phyloP scores from a whole-genome alignment of 352 stramenopile species.

The Aphanomyces euteiches region DNA sequence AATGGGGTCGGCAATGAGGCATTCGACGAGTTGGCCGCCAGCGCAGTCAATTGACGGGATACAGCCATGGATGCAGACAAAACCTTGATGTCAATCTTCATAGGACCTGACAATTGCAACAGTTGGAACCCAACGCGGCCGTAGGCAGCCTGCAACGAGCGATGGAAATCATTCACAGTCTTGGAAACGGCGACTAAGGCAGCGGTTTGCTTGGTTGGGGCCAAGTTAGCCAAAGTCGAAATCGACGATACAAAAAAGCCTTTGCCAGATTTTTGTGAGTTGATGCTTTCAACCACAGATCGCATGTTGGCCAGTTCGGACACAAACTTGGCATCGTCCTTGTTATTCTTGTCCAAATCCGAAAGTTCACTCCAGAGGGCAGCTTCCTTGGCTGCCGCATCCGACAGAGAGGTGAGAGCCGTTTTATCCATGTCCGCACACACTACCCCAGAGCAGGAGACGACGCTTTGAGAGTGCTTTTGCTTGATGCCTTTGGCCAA shows the following conservation, averaged over 20 bases:
- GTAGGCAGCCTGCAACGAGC: constrained; percentile 40
- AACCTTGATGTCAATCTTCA: constrained; percentile 31
- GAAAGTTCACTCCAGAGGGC: constrained; percentile 10
- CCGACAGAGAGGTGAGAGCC: neutral
- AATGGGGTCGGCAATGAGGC: constrained; percentile 32
- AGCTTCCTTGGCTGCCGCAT: neutral
- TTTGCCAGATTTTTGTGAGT: constrained; percentile 24
- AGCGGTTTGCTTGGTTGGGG: constrained; percentile 33
- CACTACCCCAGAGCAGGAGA: constrained; percentile 12
- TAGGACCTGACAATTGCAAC: constrained; percentile 30
- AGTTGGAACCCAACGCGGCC: constrained; percentile 39
- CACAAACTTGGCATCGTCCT: constrained; percentile 16
- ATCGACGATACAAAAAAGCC: constrained; percentile 42
- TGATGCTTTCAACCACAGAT: neutral
- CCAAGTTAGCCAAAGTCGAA: constrained; percentile 31
- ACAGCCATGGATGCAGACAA: constrained; percentile 38
- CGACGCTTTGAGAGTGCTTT: constrained; percentile 22
- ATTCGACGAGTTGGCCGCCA: constrained; percentile 31
- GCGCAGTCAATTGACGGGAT: constrained; percentile 32
- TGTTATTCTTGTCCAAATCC: neutral
- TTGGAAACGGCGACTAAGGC: constrained; percentile 36
- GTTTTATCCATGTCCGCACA: neutral
- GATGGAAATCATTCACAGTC: constrained; percentile 40
- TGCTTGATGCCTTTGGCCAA: constrained; percentile 23
- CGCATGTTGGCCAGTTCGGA: constrained; percentile 15